Base-by-base conservation (phyloP, 306 rosid genomes). In the Dryas octopetala region DNA sequence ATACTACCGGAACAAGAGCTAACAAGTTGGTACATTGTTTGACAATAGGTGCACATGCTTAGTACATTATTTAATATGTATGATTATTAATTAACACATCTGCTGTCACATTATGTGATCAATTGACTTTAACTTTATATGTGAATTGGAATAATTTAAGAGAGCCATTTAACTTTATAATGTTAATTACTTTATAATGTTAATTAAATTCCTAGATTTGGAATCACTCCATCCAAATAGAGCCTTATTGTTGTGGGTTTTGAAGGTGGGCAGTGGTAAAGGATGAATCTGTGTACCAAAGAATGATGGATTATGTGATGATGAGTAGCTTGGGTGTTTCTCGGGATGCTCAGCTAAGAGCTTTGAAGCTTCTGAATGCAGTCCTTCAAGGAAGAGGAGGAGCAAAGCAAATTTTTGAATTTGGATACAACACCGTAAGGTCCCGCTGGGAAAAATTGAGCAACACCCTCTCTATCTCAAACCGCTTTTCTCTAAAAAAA, bases 211-310 rank as follows among this genome's bases (percentile, higher is more conserved):
- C 38, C 3, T 32, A 32, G 38, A 32, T 32, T 32, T 32, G 38
- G 38, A 32, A 32, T 32, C 38, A 32, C 38, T 1, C 38, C 38
- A 32, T 32, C 60, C 60, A 7, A 43, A 9, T 4, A 17, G 16
- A 54, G n/a, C 5, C 60, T 1, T 54, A 71, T 46, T 71, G 23
- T 2, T 53, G 12, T 59, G 58, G 41, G 4, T 23, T 23, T 15
- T 17, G 73, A 32, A 88, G 91, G 61, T 88, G 89, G 91, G 91
- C 92, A 48, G 40, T 88, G 9, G 48, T 88, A 58, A 88, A 88
- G 74, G 85, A 88, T 45, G 62, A 85, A 50, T 68, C 15, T 14
- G 86, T 88, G 11, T 88, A 81, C 70, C 4, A 81, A 65, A 77
- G 75, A 66, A 88, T 88, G 86, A 5, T 17, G 45, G 40, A 3